Evolutionary conservation across 768 basidiomycete genomes (phyloP), one percentile per base, ranked within the genome.

Genomic region (Tylopilus sp.): DNA sequence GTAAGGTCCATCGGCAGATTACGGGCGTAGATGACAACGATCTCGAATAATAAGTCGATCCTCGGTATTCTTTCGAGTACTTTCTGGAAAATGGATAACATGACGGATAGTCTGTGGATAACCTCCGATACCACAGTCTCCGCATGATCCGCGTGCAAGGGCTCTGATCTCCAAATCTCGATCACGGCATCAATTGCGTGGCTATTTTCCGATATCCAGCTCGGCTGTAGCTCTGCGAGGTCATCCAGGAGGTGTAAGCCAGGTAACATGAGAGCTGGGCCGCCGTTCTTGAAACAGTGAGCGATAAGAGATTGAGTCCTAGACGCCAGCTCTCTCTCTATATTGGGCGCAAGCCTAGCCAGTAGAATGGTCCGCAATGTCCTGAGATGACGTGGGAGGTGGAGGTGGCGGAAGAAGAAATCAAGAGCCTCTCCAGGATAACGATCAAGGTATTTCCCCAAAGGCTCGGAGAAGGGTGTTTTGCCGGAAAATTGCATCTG

Each of bases 381-480:
- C 56, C 87, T 83, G 39, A 97, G 75, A 62, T 91, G 86, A 36
- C 86, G 79, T 1, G 88, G 81, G 58, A 88, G 82, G 40, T 81
- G 76, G n/a, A 98, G 72, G 56, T 91, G 81, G 11, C 80, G 78
- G 57, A 93, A 72, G 68, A 99, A 88, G 67, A 91, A 91, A 44
- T 91, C 84, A 20, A 91, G 78, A 2, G 92, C 88, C 61, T 98
- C 90, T 3, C 70, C 74, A 1, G 92, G 87, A 69, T 97, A 98
- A 9, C 91, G 85, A 68, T 98, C 85, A 20, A 98, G 78, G 69
- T 94, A 98, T 65, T 85, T 85, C 18, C 89, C 92, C 43, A 98
- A 72, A 6, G 94, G 95, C 52, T 90, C 84, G 1, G 95, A 97
- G 71, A 99, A 98, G 1, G 94, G 94, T 59, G 88, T 95, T 47